Conservation (phyloP, 2,329 filamentous ascomycete species). For the Aspergillus hiratsukae region DNA sequence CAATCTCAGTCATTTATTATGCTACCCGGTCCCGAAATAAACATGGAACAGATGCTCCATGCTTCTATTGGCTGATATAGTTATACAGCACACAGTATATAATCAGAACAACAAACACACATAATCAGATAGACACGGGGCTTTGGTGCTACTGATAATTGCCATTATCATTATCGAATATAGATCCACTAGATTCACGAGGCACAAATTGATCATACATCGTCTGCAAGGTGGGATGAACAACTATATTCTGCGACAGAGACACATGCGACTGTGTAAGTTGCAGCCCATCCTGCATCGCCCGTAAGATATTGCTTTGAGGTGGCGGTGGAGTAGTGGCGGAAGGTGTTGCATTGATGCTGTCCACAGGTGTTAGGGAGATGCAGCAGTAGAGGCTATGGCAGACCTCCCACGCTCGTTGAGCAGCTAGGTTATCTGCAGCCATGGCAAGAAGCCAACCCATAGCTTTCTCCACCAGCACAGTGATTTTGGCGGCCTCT, state of each 20-base stretch:
- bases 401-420: background rate
- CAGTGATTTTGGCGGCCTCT: background rate
- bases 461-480: background rate
- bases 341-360: background rate
- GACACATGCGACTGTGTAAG: background rate
- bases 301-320: background rate
- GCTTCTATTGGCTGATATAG: background rate
- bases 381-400: background rate
- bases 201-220: background rate
- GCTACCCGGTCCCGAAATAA: too few species aligned
- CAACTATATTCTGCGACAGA: background rate
- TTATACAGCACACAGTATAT: too few species aligned
- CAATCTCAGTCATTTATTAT: too few species aligned
- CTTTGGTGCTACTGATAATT: background rate
- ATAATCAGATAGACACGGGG: background rate
- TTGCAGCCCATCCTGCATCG: background rate
- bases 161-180: background rate
- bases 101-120: too few species aligned
- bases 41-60: background rate
- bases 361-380: background rate
- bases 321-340: background rate
- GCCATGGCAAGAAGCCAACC: background rate
- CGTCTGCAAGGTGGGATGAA: background rate
- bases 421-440: background rate
- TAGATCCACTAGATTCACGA: background rate